Evolutionary conservation across 1,284 basidiomycete species (phyloP).

Genomic region (Pholiota adiposa): DNA sequence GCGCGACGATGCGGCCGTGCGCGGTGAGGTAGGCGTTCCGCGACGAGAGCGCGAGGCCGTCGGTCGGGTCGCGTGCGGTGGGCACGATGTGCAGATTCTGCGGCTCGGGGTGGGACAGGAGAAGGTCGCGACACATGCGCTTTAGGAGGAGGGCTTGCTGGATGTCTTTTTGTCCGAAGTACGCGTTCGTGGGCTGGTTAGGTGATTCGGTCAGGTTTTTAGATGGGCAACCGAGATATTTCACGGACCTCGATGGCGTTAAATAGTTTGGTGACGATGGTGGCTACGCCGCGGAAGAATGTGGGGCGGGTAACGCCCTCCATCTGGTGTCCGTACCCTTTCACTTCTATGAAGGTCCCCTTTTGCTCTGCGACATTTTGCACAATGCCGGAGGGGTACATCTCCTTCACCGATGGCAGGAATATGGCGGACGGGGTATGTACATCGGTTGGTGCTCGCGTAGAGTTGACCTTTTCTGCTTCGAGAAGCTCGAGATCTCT

Average conservation of each 20-base stretch:
- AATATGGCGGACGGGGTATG: conserved; percentile 76
- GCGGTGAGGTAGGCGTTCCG: conserved; percentile 85
- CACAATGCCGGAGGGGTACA: conserved; percentile 90
- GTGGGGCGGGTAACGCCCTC: conserved; percentile 84
- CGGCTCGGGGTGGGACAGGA: conserved; percentile 76
- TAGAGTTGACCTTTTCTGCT: conserved; percentile 14
- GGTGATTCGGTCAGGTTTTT: neutral
- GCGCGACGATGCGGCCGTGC: conserved; percentile 70
- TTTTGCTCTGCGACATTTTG: conserved; percentile 79
- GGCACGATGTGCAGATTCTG: conserved; percentile 82
- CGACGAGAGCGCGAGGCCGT: conserved; percentile 85
- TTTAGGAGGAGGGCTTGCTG: conserved; percentile 92
- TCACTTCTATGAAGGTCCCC: conserved; percentile 92
- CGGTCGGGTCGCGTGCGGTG: conserved; percentile 71
- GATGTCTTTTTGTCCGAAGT: conserved; percentile 99
- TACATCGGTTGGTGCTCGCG: conserved; percentile 14
- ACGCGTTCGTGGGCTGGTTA: conserved; percentile 83
- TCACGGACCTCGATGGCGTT: conserved; percentile 81
- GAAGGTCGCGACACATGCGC: conserved; percentile 83
- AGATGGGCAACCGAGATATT: neutral
- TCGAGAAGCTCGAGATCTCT: conserved; percentile 61
- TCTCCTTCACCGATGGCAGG: conserved; percentile 73
- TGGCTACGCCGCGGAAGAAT: conserved; percentile 97
- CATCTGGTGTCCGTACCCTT: conserved; percentile 87
- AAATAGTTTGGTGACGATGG: conserved; percentile 94